Evolutionary conservation across 1,284 basidiomycete genomes (phyloP).

Genomic region (Prillingera fragicola): DNA sequence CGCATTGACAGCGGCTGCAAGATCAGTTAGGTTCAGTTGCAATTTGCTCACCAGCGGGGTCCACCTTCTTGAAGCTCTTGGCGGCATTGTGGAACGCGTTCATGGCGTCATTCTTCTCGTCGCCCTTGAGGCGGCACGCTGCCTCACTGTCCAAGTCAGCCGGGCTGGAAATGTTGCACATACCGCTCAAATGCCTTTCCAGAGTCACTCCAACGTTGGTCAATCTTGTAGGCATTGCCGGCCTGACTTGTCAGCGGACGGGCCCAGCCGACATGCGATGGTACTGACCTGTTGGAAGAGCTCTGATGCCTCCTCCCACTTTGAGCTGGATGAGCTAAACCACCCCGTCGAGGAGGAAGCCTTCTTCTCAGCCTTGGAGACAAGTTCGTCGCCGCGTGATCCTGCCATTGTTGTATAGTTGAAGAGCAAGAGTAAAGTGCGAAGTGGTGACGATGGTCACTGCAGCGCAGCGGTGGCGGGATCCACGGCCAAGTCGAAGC

Average conservation of each 20-base stretch:
- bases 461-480: no score
- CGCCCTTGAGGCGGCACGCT: constrained; percentile 78
- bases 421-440: neutral
- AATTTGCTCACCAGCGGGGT: constrained; percentile 64
- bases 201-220: constrained; percentile 83
- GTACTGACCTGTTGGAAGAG: constrained; percentile 55
- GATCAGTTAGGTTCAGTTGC: neutral
- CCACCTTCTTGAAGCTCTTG: constrained; percentile 84
- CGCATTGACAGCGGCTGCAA: constrained; percentile 82
- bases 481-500: no score
- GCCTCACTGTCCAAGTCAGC: constrained; percentile 67
- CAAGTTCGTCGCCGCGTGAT: constrained; percentile 51
- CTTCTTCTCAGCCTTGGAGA: constrained; percentile 90
- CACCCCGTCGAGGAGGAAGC: constrained; percentile 70
- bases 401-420: constrained; percentile 30
- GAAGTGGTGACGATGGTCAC: neutral
- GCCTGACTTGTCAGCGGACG: constrained; percentile 58
- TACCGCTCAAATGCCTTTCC: constrained; percentile 74
- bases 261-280: neutral
- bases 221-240: constrained; percentile 91
- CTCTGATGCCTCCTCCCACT: constrained; percentile 90
- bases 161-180: constrained; percentile 13
- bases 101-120: constrained; percentile 84
- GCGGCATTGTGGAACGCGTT: constrained; percentile 96
- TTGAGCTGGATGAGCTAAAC: constrained; percentile 73